Evolutionary conservation across 1,284 basidiomycete species (phyloP).

Genomic region (Fomitopsis palustris): DNA sequence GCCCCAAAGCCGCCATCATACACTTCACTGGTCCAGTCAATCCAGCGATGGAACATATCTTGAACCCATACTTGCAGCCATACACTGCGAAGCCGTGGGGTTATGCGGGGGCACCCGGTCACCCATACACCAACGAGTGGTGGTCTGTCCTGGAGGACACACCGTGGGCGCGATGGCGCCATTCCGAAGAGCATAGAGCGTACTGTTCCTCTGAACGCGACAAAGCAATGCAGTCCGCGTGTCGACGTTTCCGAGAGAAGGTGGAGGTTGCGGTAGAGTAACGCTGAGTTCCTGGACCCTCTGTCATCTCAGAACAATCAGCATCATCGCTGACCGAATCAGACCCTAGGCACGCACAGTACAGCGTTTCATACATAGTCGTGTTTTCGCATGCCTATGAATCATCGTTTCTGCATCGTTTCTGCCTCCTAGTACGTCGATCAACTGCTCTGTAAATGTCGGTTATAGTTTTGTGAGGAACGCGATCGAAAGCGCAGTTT

Average conservation of each 20-base stretch:
- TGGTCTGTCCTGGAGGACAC: constrained; percentile 41
- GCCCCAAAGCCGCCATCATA: constrained; percentile 45
- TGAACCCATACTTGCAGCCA: constrained; percentile 52
- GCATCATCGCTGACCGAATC: neutral
- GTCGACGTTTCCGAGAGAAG: constrained; percentile 5
- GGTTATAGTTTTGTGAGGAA: too few species aligned
- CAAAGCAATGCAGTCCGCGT: constrained; percentile 12
- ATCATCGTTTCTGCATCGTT: too few species aligned
- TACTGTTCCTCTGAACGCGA: constrained; percentile 16
- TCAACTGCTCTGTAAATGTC: too few species aligned
- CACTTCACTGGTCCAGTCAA: constrained; percentile 58
- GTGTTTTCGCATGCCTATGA: too few species aligned
- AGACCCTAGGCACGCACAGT: too few species aligned
- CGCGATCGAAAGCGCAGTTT: too few species aligned
- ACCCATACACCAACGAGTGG: constrained; percentile 50
- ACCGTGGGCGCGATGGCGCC: constrained; percentile 37
- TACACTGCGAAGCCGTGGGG: constrained; percentile 57
- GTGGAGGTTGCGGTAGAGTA: neutral
- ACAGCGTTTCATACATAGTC: too few species aligned
- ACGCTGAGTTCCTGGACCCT: neutral
- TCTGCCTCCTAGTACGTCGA: too few species aligned
- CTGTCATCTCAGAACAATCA: neutral
- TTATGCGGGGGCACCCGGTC: constrained; percentile 47
- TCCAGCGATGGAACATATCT: constrained; percentile 38
- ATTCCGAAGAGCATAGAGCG: constrained; percentile 23